A percentile compares a stretch with the other conserved stretches of the same genome.
Conservation (phyloP, 2,329 filamentous ascomycete species). For the Pyrenophora tritici-repentis region DNA sequence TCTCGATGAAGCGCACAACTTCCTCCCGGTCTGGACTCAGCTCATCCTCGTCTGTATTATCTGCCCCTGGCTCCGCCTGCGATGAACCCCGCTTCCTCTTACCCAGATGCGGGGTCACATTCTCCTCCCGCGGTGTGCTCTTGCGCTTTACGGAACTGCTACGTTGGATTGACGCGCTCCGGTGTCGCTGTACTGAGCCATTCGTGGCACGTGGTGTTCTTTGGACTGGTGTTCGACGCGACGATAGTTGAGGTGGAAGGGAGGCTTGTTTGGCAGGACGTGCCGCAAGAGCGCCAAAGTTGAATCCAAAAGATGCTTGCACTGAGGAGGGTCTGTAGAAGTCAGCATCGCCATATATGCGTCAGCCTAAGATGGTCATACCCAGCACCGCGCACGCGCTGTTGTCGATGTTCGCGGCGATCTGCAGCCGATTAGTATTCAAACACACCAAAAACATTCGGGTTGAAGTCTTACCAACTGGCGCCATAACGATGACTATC, state of each 20-base stretch:
- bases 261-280: conserved; percentile 32
- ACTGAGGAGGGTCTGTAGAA: conserved; percentile 52
- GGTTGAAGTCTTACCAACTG: conserved; percentile 29
- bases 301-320: conserved; percentile 58
- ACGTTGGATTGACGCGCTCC: conserved; percentile 37
- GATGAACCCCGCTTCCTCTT: conserved; percentile 42
- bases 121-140: conserved; percentile 21
- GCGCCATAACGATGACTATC: conserved; percentile 37
- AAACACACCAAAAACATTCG: not conserved
- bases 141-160: conserved; percentile 25
- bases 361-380: conserved; percentile 44
- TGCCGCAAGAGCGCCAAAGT: conserved; percentile 30
- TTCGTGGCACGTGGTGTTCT: conserved; percentile 24
- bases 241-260: conserved; percentile 30
- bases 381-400: conserved; percentile 63
- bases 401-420: conserved; percentile 60
- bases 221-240: conserved; percentile 32
- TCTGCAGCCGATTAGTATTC: conserved; percentile 40
- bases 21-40: conserved; percentile 40
- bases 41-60: conserved; percentile 38
- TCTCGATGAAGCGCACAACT: conserved; percentile 31
- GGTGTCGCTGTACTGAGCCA: conserved; percentile 33
- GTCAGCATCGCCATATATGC: conserved; percentile 24
- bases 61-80: conserved; percentile 18
- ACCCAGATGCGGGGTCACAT: conserved; percentile 38